A percentile compares a stretch with the other conserved stretches of the same genome.
phyloP scores from a whole-genome alignment of 495 filamentous ascomycete genomes.

The Penicillium turbatum region DNA sequence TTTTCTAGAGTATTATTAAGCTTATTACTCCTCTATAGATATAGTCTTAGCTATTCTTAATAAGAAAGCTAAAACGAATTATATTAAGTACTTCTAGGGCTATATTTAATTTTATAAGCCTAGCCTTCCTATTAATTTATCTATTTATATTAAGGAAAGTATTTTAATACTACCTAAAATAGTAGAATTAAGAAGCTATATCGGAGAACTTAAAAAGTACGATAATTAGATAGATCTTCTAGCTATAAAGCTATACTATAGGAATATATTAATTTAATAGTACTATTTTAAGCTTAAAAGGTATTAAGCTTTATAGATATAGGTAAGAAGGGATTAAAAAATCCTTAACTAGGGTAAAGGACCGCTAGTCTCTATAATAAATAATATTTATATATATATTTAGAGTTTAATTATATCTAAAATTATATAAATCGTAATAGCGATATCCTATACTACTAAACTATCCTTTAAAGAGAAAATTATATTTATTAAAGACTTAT shows the following conservation, averaged over 20 bases:
- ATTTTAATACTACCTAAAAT: background rate
- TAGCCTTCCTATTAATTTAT: conserved; percentile 14
- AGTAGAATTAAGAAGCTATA: background rate
- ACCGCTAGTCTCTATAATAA: background rate
- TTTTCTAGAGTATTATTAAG: conserved; percentile 18
- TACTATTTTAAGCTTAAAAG: too few species aligned
- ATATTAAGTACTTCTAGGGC: conserved; percentile 23
- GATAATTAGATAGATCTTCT: too few species aligned
- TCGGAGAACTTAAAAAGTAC: too few species aligned
- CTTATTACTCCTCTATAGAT: conserved; percentile 21
- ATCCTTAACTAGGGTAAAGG: too few species aligned
- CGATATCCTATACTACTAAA: conserved; percentile 9
- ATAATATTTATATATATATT: conserved; percentile 12
- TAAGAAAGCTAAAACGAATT: conserved; percentile 13
- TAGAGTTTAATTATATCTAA: conserved; percentile 16
- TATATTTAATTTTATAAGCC: conserved; percentile 16
- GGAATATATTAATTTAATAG: too few species aligned
- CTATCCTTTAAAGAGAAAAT: conserved; percentile 14
- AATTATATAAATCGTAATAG: conserved; percentile 12
- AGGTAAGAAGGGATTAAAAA: too few species aligned
- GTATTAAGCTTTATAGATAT: too few species aligned
- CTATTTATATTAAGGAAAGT: conserved; percentile 8
- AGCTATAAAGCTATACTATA: too few species aligned
- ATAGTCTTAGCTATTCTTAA: conserved; percentile 18
- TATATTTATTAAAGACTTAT: conserved; percentile 9